These are phyloP conservation scores for Ophiocordyceps camponoti-leonardi DNA, from an alignment of 2,329 filamentous ascomycete genomes.

Conservation along the genomic window DNA sequence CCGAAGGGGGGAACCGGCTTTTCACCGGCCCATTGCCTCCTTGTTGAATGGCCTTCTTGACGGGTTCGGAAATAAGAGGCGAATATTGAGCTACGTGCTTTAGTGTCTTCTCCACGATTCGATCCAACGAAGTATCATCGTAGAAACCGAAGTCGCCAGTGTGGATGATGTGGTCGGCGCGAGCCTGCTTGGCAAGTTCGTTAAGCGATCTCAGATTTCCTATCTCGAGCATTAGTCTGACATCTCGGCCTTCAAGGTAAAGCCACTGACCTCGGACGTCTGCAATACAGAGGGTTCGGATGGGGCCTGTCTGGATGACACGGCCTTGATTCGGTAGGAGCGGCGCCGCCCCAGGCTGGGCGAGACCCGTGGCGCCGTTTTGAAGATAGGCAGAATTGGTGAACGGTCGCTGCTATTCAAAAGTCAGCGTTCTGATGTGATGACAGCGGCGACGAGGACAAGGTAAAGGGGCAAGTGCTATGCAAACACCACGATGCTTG, in stretches of 20 bases:
- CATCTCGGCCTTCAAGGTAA: not conserved
- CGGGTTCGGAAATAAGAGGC: constrained; percentile 67
- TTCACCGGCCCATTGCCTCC: constrained; percentile 66
- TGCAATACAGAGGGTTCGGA: constrained; percentile 52
- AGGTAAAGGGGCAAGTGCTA: not conserved
- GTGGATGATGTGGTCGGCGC: constrained; percentile 94
- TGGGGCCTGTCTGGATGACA: constrained; percentile 46
- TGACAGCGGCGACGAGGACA: not conserved
- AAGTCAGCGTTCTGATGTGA: constrained; percentile 5
- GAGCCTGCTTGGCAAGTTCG: constrained; percentile 85
- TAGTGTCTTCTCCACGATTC: constrained; percentile 96
- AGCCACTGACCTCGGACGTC: constrained; percentile 47
- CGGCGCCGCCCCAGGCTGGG: constrained; percentile 42
- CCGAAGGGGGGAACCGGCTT: constrained; percentile 61
- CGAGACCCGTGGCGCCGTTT: constrained; percentile 39
- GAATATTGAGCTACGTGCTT: constrained; percentile 99
- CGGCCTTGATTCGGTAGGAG: constrained; percentile 52
- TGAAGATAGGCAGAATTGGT: constrained; percentile 41
- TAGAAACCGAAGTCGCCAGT: constrained; percentile 99
- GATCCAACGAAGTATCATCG: constrained; percentile 85
- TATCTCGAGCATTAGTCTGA: constrained; percentile 20
- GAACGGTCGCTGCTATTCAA: constrained; percentile 23
- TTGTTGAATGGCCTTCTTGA: constrained; percentile 49
- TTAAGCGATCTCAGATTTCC: constrained; percentile 92
- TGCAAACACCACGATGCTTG: not conserved